A percentile compares a stretch with the other conserved stretches of the same genome.
Evolutionary conservation across 306 rosid genomes (phyloP).

Genomic region (Psophocarpus tetragonolobus): DNA sequence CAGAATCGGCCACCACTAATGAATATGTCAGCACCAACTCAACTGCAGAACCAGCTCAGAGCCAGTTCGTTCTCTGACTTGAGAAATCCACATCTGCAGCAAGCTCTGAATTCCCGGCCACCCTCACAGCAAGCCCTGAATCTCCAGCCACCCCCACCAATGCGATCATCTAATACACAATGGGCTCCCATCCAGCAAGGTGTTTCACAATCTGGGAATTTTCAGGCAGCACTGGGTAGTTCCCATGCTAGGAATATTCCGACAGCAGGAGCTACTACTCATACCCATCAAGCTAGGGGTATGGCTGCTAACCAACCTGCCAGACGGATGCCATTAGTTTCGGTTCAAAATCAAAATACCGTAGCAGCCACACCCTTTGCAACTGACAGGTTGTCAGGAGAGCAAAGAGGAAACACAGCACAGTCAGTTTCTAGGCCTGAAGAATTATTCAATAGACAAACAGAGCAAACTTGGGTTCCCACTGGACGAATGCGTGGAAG

Average conservation of each 20-base stretch:
- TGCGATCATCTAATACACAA: conserved; percentile 30
- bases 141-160: conserved; percentile 37
- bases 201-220: conserved; percentile 23
- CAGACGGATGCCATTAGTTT: conserved; percentile 44
- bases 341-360: conserved; percentile 47
- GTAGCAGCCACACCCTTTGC: conserved; percentile 40
- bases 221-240: conserved; percentile 48
- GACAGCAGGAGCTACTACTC: conserved; percentile 37
- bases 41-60: conserved; percentile 36
- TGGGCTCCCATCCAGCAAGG: conserved; percentile 47
- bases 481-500: conserved; percentile 87
- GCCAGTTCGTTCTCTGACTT: conserved; percentile 22
- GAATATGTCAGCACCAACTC: conserved; percentile 41
- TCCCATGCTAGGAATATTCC: conserved; percentile 36
- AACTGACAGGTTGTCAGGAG: conserved; percentile 40
- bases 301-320: conserved; percentile 33
- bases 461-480: conserved; percentile 70
- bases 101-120: conserved; percentile 44
- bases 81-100: conserved; percentile 68
- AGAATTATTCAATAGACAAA: conserved; percentile 28
- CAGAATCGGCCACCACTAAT: conserved; percentile 49
- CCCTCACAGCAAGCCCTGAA: conserved; percentile 47
- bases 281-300: conserved; percentile 44
- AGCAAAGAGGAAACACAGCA: conserved; percentile 42
- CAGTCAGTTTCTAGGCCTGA: conserved; percentile 51